phyloP scores from a whole-genome alignment of 2,329 filamentous ascomycete genomes.

The Torrubiellomyces zombiae region DNA sequence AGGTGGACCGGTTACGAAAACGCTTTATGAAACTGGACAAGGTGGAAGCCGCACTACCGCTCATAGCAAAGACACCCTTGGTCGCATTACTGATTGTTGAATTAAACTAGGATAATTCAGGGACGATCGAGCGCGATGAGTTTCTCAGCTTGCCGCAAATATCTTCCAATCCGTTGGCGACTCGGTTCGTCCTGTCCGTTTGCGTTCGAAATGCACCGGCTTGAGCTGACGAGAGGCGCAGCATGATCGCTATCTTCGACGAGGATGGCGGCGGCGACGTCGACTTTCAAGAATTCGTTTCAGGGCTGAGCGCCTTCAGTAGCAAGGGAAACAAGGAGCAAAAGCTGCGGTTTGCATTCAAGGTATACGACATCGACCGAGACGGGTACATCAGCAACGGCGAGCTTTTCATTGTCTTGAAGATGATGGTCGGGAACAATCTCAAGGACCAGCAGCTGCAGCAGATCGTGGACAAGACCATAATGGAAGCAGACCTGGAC shows the following conservation, averaged over 20 bases:
- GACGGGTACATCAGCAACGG: slow-evolving; percentile 98
- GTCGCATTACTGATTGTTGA: slow-evolving; percentile 2
- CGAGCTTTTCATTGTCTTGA: slow-evolving; percentile 96
- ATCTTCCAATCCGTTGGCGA: slow-evolving; percentile 91
- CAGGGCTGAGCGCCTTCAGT: slow-evolving; percentile 85
- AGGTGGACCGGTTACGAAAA: slow-evolving; percentile 89
- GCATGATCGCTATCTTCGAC: slow-evolving; percentile 98
- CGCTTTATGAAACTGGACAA: slow-evolving; percentile 99
- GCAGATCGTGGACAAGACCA: slow-evolving; percentile 99
- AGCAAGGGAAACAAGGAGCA: slow-evolving; percentile 99
- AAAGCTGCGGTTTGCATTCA: slow-evolving; percentile 95
- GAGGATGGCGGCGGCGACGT: slow-evolving; percentile 96
- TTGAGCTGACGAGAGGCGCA: slow-evolving; percentile 15
- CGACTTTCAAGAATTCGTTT: slow-evolving; percentile 97
- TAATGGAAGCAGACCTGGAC: slow-evolving; percentile 97
- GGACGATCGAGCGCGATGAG: slow-evolving; percentile 95
- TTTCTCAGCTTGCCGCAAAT: slow-evolving; percentile 96
- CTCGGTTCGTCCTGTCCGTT: slow-evolving; percentile 41
- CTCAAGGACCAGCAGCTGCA: slow-evolving; percentile 97
- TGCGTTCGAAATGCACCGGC: background rate
- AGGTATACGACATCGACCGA: slow-evolving; percentile 98
- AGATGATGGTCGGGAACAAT: slow-evolving; percentile 99
- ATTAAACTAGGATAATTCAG: slow-evolving; percentile 96
- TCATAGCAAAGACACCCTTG: background rate
- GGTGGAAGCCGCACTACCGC: slow-evolving; percentile 30